A percentile compares a stretch with the other conserved stretches of the same genome.
phyloP scores from a whole-genome alignment of 805 yeast genomes.

The Ogataea trehalophila region DNA sequence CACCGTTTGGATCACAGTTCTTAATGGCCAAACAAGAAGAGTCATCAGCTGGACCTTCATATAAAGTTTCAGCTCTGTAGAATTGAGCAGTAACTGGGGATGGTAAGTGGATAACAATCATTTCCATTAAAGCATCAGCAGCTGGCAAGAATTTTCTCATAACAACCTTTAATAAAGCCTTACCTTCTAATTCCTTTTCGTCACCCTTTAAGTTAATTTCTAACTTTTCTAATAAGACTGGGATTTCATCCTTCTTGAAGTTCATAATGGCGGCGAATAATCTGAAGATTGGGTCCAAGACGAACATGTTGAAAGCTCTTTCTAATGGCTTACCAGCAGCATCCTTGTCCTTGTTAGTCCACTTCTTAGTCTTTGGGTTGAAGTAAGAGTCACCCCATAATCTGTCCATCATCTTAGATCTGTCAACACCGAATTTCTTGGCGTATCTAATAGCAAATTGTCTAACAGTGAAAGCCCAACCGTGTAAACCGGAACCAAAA shows the following conservation, averaged over 20 bases:
- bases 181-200: slow-evolving; percentile 98
- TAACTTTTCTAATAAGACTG: slow-evolving; percentile 86
- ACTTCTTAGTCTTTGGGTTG: slow-evolving; percentile 99
- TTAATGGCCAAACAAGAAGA: slow-evolving; percentile 86
- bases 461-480: slow-evolving; percentile 99
- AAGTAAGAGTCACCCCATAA: slow-evolving; percentile 99
- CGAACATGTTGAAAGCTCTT: slow-evolving; percentile 99
- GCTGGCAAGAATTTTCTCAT: slow-evolving; percentile 99
- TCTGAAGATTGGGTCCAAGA: slow-evolving; percentile 98
- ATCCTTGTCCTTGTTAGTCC: slow-evolving; percentile 95
- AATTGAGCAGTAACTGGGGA: slow-evolving; percentile 99
- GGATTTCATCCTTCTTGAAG: slow-evolving; percentile 97
- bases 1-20: slow-evolving; percentile 98
- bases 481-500: slow-evolving; percentile 99
- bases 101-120: slow-evolving; percentile 98
- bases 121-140: slow-evolving; percentile 98
- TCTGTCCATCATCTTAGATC: slow-evolving; percentile 96
- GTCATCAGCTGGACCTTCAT: slow-evolving; percentile 98
- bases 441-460: slow-evolving; percentile 97
- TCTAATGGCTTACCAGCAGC: slow-evolving; percentile 93
- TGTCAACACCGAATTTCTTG: slow-evolving; percentile 99
- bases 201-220: slow-evolving; percentile 92
- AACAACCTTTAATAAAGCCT: slow-evolving; percentile 95
- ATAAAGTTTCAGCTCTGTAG: slow-evolving; percentile 98
- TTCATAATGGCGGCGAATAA: slow-evolving; percentile 96